phyloP scores from a whole-genome alignment of 2,329 filamentous ascomycete genomes.

The Fusarium subtropicale region DNA sequence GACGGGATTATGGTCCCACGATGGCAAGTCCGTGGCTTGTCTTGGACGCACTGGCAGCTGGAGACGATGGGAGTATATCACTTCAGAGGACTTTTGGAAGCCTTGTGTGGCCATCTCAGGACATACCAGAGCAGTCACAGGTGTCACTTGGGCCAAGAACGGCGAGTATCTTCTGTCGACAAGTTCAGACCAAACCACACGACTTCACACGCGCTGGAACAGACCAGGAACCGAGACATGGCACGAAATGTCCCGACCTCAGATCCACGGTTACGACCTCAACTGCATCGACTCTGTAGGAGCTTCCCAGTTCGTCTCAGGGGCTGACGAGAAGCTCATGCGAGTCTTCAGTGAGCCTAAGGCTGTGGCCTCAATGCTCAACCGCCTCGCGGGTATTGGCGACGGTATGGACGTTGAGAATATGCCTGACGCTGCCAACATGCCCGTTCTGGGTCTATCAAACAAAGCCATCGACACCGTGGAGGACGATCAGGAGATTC shows the following conservation, averaged over 20 bases:
- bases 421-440: conserved; percentile 90
- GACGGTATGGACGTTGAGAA: conserved; percentile 52
- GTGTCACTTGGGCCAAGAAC: conserved; percentile 83
- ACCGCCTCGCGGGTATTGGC: conserved; percentile 72
- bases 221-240: conserved; percentile 68
- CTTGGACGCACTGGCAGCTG: conserved; percentile 93
- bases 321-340: conserved; percentile 97
- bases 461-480: conserved; percentile 86
- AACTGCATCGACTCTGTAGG: conserved; percentile 89
- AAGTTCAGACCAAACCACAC: conserved; percentile 90
- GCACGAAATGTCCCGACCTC: conserved; percentile 95
- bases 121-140: conserved; percentile 84
- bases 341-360: conserved; percentile 93
- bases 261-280: conserved; percentile 98
- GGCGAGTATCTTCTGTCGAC: conserved; percentile 91
- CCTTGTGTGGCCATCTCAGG: conserved; percentile 83
- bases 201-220: conserved; percentile 85
- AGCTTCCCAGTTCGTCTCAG: conserved; percentile 84
- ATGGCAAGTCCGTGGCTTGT: conserved; percentile 79
- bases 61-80: conserved; percentile 81
- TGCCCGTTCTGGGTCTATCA: conserved; percentile 92
- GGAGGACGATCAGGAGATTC: conserved; percentile 62
- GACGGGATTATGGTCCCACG: conserved; percentile 91
- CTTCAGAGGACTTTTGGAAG: conserved; percentile 74
- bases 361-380: conserved; percentile 80